Base-by-base conservation (phyloP, 805 yeast genomes). In the Ogataea degrootiae region DNA sequence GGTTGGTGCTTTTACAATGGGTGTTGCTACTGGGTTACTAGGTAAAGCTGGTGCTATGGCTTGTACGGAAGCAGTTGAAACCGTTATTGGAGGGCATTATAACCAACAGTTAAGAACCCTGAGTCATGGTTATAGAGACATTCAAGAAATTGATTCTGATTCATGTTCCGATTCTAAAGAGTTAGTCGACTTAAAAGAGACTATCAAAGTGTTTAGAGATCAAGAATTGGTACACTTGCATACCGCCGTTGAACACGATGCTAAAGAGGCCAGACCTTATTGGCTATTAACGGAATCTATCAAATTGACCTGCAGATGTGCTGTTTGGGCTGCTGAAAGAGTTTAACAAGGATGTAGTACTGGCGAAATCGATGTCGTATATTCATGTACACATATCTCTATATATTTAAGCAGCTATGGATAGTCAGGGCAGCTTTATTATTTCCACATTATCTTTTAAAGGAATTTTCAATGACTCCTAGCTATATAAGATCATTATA, bases 31-130 rank as follows among this genome's bases (percentile, higher is more conserved):
- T 0, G 97, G 96, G 0, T 57, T 86, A 45, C 67, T 90, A 52
- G 85, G 97, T 16, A 88, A 89, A 60, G 97, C 92, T 63, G 97
- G 96, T 2, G 98, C 99, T 2, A 94, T 94, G 99, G 98, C 99
- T 1, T 94, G 99, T 65, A 94, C 99, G 0, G 98, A 91, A 50
- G 98, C 98, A 0, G 98, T 94, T 2, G 99, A 94, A 67, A 94
- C 99, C 0, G 98, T 94, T 6, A 94, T 94, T 64, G 99, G 99
- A 2, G 87, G 87, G 1, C 99, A 94, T 64, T 94, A 94, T 68
- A 94, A 94, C 63, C 83, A 82, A 51, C 99, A 94, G 65, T 71
- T 94, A 54, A 74, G 99, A 45, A 80, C 82, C 37, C 71, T 94
- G 47, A 76, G 79, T 66, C 83, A 81, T 53, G 85, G 84, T 51